Conservation (phyloP, 139 green algal genomes). For the Spirogloea muscicola region DNA sequence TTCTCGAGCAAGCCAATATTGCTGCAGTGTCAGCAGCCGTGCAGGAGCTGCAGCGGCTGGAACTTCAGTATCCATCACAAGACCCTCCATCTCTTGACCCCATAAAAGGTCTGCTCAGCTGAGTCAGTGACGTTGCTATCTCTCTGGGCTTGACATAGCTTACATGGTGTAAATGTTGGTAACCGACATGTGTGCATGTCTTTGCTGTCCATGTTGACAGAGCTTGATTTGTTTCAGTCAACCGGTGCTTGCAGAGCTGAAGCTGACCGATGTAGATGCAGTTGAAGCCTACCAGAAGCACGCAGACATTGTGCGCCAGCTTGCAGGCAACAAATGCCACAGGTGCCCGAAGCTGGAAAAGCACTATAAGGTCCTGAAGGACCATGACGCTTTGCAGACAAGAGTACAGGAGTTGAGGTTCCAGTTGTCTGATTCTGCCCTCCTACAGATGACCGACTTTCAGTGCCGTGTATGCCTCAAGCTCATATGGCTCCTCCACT, state of each 20-base stretch:
- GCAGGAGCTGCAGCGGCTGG: slow-evolving; percentile 40
- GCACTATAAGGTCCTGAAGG: slow-evolving; percentile 35
- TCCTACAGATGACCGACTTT: slow-evolving; percentile 87
- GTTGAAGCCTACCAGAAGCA: slow-evolving; percentile 41
- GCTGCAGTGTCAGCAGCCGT: slow-evolving; percentile 4
- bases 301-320: not conserved
- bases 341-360: slow-evolving; percentile 34
- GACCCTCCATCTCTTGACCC: slow-evolving; percentile 16
- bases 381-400: slow-evolving; percentile 1
- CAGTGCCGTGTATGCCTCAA: too few species aligned
- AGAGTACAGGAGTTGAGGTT: slow-evolving; percentile 49
- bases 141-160: not conserved
- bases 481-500: slow-evolving; percentile 46
- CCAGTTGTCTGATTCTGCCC: slow-evolving; percentile 66
- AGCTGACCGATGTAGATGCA: slow-evolving; percentile 40
- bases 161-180: too few species aligned
- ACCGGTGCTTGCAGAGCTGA: slow-evolving; percentile 37
- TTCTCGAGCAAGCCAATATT: slow-evolving; percentile 39
- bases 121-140: not conserved
- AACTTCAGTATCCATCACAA: slow-evolving; percentile 20
- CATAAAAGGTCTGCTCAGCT: slow-evolving; percentile 18
- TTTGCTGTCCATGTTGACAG: too few species aligned
- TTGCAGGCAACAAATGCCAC: slow-evolving; percentile 34
- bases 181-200: too few species aligned
- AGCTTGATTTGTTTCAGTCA: not conserved